These are phyloP conservation scores for Ophiostoma himal-ulmi DNA, from an alignment of 2,329 filamentous ascomycete genomes.

Conservation along the genomic window DNA sequence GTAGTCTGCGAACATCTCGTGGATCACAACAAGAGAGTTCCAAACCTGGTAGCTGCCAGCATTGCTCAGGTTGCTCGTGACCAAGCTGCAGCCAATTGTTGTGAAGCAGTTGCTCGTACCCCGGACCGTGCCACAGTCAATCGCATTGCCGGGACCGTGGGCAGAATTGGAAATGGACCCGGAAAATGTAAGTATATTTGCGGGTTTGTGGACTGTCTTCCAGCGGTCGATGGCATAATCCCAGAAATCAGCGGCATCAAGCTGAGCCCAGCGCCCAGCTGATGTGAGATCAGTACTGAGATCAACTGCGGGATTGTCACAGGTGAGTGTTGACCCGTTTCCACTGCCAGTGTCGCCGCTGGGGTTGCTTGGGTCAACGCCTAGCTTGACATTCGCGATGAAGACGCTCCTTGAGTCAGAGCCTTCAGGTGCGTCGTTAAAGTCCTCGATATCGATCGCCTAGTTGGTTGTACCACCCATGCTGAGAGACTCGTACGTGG, in stretches of 20 bases:
- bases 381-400: neutral
- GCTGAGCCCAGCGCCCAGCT: constrained; percentile 28
- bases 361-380: neutral
- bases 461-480: neutral
- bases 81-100: neutral
- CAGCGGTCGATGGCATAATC: constrained; percentile 23
- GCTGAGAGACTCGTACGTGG: neutral
- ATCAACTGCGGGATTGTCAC: constrained; percentile 22
- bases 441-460: neutral
- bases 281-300: constrained; percentile 16
- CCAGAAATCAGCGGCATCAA: constrained; percentile 31
- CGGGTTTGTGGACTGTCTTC: neutral
- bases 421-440: neutral
- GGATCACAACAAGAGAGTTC: constrained; percentile 25
- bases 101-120: constrained; percentile 1
- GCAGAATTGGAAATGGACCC: constrained; percentile 4
- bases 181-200: neutral
- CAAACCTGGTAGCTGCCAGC: constrained; percentile 22
- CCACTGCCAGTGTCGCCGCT: constrained; percentile 16
- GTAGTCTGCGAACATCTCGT: constrained; percentile 25
- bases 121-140: neutral
- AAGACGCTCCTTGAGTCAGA: neutral
- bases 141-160: neutral
- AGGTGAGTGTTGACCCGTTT: constrained; percentile 29
- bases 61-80: neutral